These are phyloP conservation scores for Aleurites moluccanus DNA, from an alignment of 441 rosid species.

Conservation along the genomic window DNA sequence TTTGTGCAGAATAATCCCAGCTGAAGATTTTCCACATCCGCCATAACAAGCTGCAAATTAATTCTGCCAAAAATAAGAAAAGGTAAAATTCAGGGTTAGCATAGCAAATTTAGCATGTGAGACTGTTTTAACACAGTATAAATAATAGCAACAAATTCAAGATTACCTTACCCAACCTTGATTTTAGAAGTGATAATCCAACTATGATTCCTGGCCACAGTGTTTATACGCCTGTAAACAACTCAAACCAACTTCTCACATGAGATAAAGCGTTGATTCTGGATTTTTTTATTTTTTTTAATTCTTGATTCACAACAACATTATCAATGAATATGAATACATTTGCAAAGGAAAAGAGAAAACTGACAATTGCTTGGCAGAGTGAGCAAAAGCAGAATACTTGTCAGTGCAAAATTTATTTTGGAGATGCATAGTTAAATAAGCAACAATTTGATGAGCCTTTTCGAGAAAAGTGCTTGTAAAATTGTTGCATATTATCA, in stretches of 20 bases:
- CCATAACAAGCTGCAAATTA: background rate
- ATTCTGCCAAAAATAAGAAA: background rate
- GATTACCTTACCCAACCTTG: background rate
- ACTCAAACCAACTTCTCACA: background rate
- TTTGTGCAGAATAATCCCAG: background rate
- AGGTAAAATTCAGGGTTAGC: no score
- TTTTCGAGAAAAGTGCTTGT: background rate
- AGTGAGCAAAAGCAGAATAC: background rate
- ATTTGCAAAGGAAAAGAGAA: background rate
- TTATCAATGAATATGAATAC: background rate
- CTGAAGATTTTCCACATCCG: background rate
- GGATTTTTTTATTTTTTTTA: no score
- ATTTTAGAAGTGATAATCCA: background rate
- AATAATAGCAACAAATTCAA: conserved; percentile 1
- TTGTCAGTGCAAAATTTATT: background rate
- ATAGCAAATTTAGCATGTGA: background rate
- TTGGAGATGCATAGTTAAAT: background rate
- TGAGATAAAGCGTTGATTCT: background rate
- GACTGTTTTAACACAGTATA: background rate
- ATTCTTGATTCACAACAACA: background rate
- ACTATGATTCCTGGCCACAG: conserved; percentile 1
- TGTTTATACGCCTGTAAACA: conserved; percentile 14
- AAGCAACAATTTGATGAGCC: background rate
- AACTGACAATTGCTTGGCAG: background rate
- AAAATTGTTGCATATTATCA: background rate